Evolutionary conservation across 1,284 basidiomycete species (phyloP).

Genomic region (Coniophora puteana): DNA sequence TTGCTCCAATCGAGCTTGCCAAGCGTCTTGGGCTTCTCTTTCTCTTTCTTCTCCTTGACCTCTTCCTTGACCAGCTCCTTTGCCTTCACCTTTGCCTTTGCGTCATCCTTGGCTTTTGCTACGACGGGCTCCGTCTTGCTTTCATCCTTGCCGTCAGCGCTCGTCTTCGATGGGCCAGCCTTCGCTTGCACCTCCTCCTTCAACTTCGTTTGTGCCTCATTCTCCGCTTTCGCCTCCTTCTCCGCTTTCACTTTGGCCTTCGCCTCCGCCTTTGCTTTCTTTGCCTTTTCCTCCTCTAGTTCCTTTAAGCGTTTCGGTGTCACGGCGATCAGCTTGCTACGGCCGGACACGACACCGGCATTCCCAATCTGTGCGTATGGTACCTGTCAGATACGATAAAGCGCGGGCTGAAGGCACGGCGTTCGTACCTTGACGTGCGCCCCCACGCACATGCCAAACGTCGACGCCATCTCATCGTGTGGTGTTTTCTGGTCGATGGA

Average conservation of each 20-base stretch:
- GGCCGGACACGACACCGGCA: conserved; percentile 2
- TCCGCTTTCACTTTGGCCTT: conserved; percentile 23
- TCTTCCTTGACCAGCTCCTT: conserved; percentile 7
- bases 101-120: background rate
- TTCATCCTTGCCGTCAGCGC: conserved; percentile 14
- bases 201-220: conserved; percentile 10
- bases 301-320: too few relatives aligned
- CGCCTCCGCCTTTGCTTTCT: conserved; percentile 6
- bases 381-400: too few relatives aligned
- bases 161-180: conserved; percentile 4
- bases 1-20: conserved; percentile 65
- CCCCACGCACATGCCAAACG: too few relatives aligned
- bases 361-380: too few relatives aligned
- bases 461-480: too few relatives aligned
- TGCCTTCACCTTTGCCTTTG: background rate
- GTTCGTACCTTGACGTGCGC: too few relatives aligned
- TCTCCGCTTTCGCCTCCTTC: conserved; percentile 8
- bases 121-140: conserved; percentile 14
- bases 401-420: too few relatives aligned
- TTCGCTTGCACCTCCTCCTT: conserved; percentile 11
- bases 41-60: conserved; percentile 11
- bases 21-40: conserved; percentile 40
- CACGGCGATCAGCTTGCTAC: too few relatives aligned
- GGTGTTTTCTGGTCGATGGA: too few relatives aligned
- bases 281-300: conserved; percentile 21